phyloP scores from a whole-genome alignment of 139 green algal genomes.

The Chlorella sp. region DNA sequence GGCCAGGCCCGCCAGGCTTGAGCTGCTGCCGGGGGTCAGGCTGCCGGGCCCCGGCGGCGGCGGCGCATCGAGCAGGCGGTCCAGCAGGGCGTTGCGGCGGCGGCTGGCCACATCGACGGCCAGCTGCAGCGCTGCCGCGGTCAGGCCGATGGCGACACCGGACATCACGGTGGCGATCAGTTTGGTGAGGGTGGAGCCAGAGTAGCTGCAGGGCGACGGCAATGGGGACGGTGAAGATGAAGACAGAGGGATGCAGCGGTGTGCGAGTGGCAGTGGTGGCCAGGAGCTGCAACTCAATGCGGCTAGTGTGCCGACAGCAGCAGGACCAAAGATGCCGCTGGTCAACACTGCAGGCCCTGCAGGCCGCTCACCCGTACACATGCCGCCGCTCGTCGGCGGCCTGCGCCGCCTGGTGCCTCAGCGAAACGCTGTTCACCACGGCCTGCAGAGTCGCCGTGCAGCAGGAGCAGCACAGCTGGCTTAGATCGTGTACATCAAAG shows the following conservation, averaged over 20 bases:
- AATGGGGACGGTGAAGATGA: too few species aligned
- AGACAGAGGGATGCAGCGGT: too few species aligned
- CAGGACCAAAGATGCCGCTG: too few species aligned
- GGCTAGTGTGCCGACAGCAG: too few species aligned
- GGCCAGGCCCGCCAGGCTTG: too few species aligned
- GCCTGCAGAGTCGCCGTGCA: too few species aligned
- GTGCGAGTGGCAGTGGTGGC: too few species aligned
- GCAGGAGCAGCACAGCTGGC: too few species aligned
- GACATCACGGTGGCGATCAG: conserved; percentile 72
- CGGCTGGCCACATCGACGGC: conserved; percentile 19
- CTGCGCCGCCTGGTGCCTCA: not conserved
- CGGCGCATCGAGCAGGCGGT: not conserved
- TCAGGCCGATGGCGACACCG: conserved; percentile 74
- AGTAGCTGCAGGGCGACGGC: conserved; percentile 64
- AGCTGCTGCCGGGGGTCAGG: not conserved
- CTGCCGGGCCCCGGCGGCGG: not conserved
- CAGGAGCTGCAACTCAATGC: too few species aligned
- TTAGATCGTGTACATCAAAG: too few species aligned
- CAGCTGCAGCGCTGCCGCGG: conserved; percentile 59
- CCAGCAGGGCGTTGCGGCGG: not conserved
- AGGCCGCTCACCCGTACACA: not conserved
- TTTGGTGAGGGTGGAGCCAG: conserved; percentile 75
- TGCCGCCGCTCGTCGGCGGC: not conserved
- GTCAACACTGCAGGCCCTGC: too few species aligned
- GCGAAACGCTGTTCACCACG: conserved; percentile 28